Conservation (phyloP, 345 rosid species). For the Durio zibethinus region DNA sequence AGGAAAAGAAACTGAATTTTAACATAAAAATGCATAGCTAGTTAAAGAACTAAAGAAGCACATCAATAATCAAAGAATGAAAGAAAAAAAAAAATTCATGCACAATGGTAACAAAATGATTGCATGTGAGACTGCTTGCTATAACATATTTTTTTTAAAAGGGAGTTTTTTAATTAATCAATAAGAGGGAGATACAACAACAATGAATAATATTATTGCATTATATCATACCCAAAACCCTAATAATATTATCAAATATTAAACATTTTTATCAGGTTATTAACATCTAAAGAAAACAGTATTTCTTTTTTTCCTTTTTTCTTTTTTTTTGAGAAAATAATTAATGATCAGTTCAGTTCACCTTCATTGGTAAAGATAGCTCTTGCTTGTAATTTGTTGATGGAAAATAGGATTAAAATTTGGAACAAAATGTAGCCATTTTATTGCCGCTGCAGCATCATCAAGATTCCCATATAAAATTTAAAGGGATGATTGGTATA, state of each 20-base stretch:
- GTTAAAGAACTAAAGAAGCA: neutral
- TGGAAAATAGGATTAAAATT: neutral
- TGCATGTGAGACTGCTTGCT: neutral
- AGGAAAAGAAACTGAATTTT: neutral
- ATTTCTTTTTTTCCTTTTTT: no score
- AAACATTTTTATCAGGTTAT: neutral
- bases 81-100: neutral
- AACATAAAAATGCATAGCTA: neutral
- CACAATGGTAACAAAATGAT: neutral
- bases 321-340: neutral
- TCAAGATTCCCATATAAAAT: constrained; percentile 70
- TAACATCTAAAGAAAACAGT: neutral
- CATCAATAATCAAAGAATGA: neutral
- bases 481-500: constrained; percentile 10
- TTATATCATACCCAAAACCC: constrained; percentile 1
- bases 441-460: constrained; percentile 96
- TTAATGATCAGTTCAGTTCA: neutral
- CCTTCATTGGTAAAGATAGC: no score
- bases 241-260: constrained; percentile 1
- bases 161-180: no score
- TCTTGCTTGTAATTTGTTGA: no score
- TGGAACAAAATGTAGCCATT: constrained; percentile 37
- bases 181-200: no score
- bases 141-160: no score
- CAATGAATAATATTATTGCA: constrained; percentile 15